phyloP scores from a whole-genome alignment of 495 filamentous ascomycete genomes.

The Penicillium antarcticum region DNA sequence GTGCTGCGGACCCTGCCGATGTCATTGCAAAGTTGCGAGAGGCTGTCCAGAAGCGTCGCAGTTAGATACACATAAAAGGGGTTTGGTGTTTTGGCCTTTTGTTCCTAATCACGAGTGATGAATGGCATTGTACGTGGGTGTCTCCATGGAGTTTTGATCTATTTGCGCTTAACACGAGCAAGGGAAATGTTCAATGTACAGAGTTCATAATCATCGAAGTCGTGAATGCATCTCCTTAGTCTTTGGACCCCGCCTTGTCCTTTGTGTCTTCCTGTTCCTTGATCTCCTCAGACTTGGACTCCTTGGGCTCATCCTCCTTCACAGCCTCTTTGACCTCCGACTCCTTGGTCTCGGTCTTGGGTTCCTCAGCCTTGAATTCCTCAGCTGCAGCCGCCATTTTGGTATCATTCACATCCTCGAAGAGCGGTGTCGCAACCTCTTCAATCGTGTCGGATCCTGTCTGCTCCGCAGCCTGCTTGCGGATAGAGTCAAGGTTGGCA shows the following conservation, averaged over 20 bases:
- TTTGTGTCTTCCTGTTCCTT: constrained; percentile 5
- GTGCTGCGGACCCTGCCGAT: constrained; percentile 78
- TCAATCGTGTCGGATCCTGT: constrained; percentile 16
- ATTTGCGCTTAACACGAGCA: neutral
- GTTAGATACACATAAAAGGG: constrained; percentile 13
- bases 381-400: constrained; percentile 3
- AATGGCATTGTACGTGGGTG: constrained; percentile 17
- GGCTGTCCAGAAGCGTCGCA: constrained; percentile 63
- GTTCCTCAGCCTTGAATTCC: constrained; percentile 5
- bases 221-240: constrained; percentile 2
- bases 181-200: constrained; percentile 3
- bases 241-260: constrained; percentile 11
- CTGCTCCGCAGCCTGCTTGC: constrained; percentile 25
- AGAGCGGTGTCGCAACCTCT: constrained; percentile 12
- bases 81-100: constrained; percentile 15
- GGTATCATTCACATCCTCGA: constrained; percentile 5
- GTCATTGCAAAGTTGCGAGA: constrained; percentile 79
- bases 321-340: neutral
- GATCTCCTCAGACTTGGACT: neutral
- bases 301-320: constrained; percentile 12
- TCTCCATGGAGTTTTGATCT: constrained; percentile 1
- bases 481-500: constrained; percentile 19
- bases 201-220: constrained; percentile 4
- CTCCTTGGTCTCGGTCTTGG: neutral
- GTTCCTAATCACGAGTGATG: constrained; percentile 22